Evolutionary conservation across 352 stramenopile genomes (phyloP).

Genomic region (Pythium aquatile): DNA sequence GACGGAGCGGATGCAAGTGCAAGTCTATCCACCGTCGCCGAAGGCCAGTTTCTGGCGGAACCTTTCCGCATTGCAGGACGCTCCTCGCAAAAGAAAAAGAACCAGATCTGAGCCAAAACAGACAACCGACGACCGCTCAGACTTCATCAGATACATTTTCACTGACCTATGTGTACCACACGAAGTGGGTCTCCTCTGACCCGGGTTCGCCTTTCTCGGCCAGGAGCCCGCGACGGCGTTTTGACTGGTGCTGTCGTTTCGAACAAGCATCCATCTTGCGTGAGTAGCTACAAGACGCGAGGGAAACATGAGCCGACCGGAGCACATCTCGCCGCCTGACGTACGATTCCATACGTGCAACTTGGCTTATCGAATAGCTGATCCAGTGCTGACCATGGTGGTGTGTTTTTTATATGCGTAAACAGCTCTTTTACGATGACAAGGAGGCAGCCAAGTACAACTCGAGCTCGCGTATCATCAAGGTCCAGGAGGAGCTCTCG

Average conservation of each 20-base stretch:
- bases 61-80: too few species aligned
- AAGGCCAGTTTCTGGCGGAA: not conserved
- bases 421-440: conserved; percentile 91
- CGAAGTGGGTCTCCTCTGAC: not conserved
- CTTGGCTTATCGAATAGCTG: not conserved
- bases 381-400: not conserved
- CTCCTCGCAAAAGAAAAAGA: not conserved
- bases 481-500: conserved; percentile 95
- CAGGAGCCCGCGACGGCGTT: conserved; percentile 3
- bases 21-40: not conserved
- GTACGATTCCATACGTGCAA: conserved; percentile 34
- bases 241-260: conserved; percentile 33
- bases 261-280: conserved; percentile 21
- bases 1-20: not conserved
- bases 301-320: conserved; percentile 73
- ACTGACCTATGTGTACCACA: not conserved
- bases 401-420: conserved; percentile 3
- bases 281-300: conserved; percentile 7
- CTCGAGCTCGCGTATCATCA: conserved; percentile 90
- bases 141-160: not conserved
- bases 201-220: not conserved
- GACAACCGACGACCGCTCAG: not conserved
- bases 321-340: conserved; percentile 83
- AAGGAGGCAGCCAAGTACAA: conserved; percentile 93
- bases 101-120: not conserved